A percentile compares a stretch with the other conserved stretches of the same genome.
These are phyloP conservation scores for Fusarium sp. DNA, from an alignment of 2,329 filamentous ascomycete species.

Conservation along the genomic window DNA sequence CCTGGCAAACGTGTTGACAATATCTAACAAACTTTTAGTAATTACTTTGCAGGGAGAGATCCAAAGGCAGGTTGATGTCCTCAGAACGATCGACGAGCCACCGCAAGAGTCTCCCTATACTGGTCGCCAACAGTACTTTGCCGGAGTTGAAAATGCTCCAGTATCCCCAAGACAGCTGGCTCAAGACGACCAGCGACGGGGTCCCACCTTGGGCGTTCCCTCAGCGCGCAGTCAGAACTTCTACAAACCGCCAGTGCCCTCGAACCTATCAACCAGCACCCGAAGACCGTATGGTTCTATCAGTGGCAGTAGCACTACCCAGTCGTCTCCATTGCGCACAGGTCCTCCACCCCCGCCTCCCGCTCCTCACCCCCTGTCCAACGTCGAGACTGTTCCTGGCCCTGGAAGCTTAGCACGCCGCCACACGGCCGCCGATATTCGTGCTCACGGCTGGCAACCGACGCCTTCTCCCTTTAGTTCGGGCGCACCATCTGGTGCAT, in stretches of 20 bases:
- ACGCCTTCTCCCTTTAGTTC: conserved; percentile 72
- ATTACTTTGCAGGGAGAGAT: conserved; percentile 68
- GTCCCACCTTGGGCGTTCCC: conserved; percentile 73
- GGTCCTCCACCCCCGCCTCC: conserved; percentile 72
- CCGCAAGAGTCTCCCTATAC: conserved; percentile 74
- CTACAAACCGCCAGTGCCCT: conserved; percentile 81
- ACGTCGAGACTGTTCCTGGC: conserved; percentile 70
- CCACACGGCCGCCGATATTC: conserved; percentile 96
- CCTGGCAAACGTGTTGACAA: neutral
- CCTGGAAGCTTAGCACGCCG: conserved; percentile 80
- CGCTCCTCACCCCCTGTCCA: conserved; percentile 73
- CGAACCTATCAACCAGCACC: conserved; percentile 82
- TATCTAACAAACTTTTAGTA: conserved; percentile 54
- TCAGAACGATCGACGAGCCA: conserved; percentile 69
- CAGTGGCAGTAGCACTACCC: conserved; percentile 71
- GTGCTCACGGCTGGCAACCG: conserved; percentile 82
- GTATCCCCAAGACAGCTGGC: conserved; percentile 89
- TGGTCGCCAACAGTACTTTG: conserved; percentile 73
- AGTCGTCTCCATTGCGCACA: conserved; percentile 79
- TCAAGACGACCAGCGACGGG: conserved; percentile 84
- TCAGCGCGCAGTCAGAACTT: conserved; percentile 68
- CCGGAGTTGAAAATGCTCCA: conserved; percentile 77
- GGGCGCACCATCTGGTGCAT: conserved; percentile 62
- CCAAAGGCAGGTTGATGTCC: conserved; percentile 68
- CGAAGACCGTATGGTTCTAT: conserved; percentile 89